Evolutionary conservation across 2,329 filamentous ascomycete genomes (phyloP), one percentile per base, ranked within the genome.

Genomic region (Calycina marina): DNA sequence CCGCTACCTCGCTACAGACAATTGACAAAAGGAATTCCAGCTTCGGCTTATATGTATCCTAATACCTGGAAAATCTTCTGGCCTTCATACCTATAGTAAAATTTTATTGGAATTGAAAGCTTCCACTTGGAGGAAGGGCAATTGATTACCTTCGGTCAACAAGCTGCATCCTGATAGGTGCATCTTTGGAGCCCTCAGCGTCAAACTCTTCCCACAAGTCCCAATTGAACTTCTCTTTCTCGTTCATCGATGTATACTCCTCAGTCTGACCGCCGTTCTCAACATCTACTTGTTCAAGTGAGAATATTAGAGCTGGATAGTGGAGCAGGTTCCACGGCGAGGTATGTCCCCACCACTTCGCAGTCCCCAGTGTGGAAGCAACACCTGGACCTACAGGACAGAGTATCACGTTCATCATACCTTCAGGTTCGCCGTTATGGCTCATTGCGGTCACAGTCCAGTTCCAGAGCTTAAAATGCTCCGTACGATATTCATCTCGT

Each of bases 301-400:
- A 76, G 46, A 81, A 77, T 0, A 72, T 61, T 2, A 67, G 51
- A 6, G 61, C 65, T 0, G 76, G 71, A 49, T 77, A 78, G 49
- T 82, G 74, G 2, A 81, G 61, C 25, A 80, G 44, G 47, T 81
- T 82, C 72, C 74, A 81, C 39, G 73, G 65, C 0, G 64, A 57
- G 0, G 72, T 77, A 42, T 81, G 82, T 1, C 64, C 65, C 72
- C 73, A 81, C 58, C 48, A 77, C 45, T 37, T 59, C 53, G 40
- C 69, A 51, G 40, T 72, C 40, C 37, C 55, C 36, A 43, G 52
- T 60, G 39, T 65, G 53, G 61, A 67, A n/a, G 69, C 69, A 3
- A 58, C 57, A 2, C 65, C 62, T 2, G 70, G 68, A 0, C 64
- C 66, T 0, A 60, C 65, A 0, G 74, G 75, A 34, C 66, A 72